A percentile compares a stretch with the other conserved stretches of the same genome.
phyloP scores from a whole-genome alignment of 2,329 filamentous ascomycete species.

The Scorias spongiosa region DNA sequence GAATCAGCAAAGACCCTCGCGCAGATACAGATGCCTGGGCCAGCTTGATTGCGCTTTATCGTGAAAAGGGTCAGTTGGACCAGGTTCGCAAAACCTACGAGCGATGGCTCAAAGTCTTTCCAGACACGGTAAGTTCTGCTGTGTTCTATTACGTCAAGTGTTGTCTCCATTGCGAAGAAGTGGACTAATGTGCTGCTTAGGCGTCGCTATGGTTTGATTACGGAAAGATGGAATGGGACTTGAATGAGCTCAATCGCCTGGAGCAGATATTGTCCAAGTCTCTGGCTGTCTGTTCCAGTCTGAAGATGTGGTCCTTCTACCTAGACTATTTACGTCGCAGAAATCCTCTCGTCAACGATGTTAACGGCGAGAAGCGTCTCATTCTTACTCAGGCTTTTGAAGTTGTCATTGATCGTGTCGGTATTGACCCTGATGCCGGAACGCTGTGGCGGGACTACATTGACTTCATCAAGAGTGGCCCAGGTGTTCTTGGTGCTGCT shows the following conservation, averaged over 20 bases:
- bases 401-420: slow-evolving; percentile 77
- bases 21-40: slow-evolving; percentile 90
- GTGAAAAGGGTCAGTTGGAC: slow-evolving; percentile 65
- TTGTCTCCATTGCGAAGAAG: slow-evolving; percentile 4
- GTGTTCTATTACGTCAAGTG: not conserved
- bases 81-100: slow-evolving; percentile 69
- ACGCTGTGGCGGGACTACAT: slow-evolving; percentile 91
- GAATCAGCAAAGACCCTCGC: slow-evolving; percentile 80
- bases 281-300: slow-evolving; percentile 63
- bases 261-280: slow-evolving; percentile 74
- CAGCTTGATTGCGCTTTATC: slow-evolving; percentile 70
- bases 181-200: slow-evolving; percentile 31
- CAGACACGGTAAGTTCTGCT: slow-evolving; percentile 60
- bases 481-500: slow-evolving; percentile 63
- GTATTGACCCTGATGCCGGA: slow-evolving; percentile 80
- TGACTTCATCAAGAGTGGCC: slow-evolving; percentile 77
- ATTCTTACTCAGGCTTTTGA: slow-evolving; percentile 80
- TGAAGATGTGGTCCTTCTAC: slow-evolving; percentile 83
- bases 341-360: slow-evolving; percentile 73
- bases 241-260: slow-evolving; percentile 66
- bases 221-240: slow-evolving; percentile 74
- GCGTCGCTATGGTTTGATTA: slow-evolving; percentile 85
- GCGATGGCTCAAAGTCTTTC: slow-evolving; percentile 76
- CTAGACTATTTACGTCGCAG: slow-evolving; percentile 87
- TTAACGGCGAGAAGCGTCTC: slow-evolving; percentile 58